Evolutionary conservation across 441 rosid species (phyloP), one percentile per base, ranked within the genome.

Genomic region (Gossypium lobatum): DNA sequence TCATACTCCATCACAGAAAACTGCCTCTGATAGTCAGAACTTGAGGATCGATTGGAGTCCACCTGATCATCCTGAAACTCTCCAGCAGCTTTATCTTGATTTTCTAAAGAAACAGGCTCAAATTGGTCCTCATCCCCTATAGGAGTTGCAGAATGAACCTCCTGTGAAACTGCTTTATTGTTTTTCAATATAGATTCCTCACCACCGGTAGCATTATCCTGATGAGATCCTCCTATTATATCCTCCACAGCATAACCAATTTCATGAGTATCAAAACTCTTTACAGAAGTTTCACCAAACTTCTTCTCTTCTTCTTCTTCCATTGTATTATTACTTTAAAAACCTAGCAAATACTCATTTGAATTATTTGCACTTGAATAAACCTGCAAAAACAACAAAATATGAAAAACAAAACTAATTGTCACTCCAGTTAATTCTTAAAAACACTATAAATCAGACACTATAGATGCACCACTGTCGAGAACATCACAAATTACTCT

Each of bases 51-150:
- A 75, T 80, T 87, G 61, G 83, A 78, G 71, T 80, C 85, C 66
- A 71, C 70, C 21, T 45, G 52, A 3, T 71, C 80, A 76, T 45
- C 78, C 6, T 70, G 83, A 73, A 74, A 68, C 75, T 78, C 87
- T 48, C 66, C 75, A 52, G 67, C 77, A 76, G 73, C 63, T 79
- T 80, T 88, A 8, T 86, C 91, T 76, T 90, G 97, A 82, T 89
- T 94, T 82, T 83, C 87, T 54, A 91, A 82, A 74, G 91, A 91
- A 16, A 95, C 95, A 64, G 84, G 97, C 82, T 91, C 98, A 82
- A 95, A 91, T 77, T 89, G 91, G 23, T 82, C 97, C 70, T 89
- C 97, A 13, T 88, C 91, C 60, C 71, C 84, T 48, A 66, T 81
- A 53, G 81, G 60, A 73, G 76, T 75, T 59, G 69, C 76, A 75